phyloP scores from a whole-genome alignment of 2,329 filamentous ascomycete species.

The Knoxdaviesia capensis region DNA sequence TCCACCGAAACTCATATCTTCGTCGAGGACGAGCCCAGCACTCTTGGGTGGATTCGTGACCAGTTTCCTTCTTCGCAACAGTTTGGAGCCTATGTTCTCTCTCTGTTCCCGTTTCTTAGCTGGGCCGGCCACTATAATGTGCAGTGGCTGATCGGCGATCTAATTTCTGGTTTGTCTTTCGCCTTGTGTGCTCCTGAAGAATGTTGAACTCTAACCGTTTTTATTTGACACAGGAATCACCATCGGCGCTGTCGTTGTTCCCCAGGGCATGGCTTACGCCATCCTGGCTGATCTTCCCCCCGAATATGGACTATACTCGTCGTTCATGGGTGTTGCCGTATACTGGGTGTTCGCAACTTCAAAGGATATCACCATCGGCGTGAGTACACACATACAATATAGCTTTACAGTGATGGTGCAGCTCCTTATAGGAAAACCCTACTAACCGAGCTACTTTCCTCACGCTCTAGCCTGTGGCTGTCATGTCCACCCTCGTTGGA shows the following conservation, averaged over 20 bases:
- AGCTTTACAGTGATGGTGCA: neutral
- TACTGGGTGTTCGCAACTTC: conserved; percentile 99
- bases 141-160: conserved; percentile 74
- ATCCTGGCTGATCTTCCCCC: conserved; percentile 24
- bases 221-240: conserved; percentile 13
- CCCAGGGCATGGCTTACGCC: conserved; percentile 33
- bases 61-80: conserved; percentile 38
- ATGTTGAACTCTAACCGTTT: neutral
- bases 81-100: conserved; percentile 38
- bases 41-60: conserved; percentile 48
- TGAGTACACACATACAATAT: conserved; percentile 20
- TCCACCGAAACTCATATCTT: conserved; percentile 50
- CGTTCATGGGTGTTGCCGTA: conserved; percentile 83
- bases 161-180: conserved; percentile 47
- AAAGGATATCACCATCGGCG: conserved; percentile 94
- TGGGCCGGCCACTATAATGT: conserved; percentile 83
- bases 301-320: conserved; percentile 41
- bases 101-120: conserved; percentile 69
- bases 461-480: conserved; percentile 61
- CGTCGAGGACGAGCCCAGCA: conserved; percentile 62
- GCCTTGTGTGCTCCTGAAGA: neutral
- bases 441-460: neutral
- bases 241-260: conserved; percentile 32
- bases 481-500: conserved; percentile 81
- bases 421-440: neutral